phyloP scores from a whole-genome alignment of 73 alveolate genomes.

The Paramecium sexaurelia region DNA sequence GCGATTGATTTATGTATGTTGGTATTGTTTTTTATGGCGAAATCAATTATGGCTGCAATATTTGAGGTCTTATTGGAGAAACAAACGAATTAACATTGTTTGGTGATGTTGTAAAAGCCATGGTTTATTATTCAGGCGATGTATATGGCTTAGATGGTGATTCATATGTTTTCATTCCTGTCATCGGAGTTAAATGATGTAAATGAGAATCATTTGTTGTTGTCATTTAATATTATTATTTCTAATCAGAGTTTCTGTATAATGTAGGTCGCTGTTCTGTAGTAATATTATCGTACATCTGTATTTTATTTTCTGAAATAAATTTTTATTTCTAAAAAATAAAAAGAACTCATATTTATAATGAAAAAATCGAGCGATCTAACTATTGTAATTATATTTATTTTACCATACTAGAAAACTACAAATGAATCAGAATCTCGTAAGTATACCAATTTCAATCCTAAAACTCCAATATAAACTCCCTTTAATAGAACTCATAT shows the following conservation, averaged over 20 bases:
- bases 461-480: not conserved
- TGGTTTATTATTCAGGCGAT: not conserved
- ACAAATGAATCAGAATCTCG: not conserved
- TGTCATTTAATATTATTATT: not conserved
- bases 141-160: not conserved
- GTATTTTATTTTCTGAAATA: not conserved
- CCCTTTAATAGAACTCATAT: not conserved
- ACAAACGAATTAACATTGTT: slow-evolving; percentile 9
- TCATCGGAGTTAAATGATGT: not conserved
- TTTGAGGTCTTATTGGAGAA: not conserved
- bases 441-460: not conserved
- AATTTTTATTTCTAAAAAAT: not conserved
- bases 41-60: not conserved
- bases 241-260: not conserved
- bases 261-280: slow-evolving; percentile 53
- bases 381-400: not conserved
- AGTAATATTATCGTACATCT: not conserved
- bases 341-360: not conserved
- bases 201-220: not conserved
- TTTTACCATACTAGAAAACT: not conserved
- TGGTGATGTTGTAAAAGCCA: not conserved
- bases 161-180: slow-evolving; percentile 32
- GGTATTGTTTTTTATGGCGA: not conserved
- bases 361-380: not conserved
- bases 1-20: not conserved